phyloP scores from a whole-genome alignment of 169 alveolate species.

The Eimeria praecox region DNA sequence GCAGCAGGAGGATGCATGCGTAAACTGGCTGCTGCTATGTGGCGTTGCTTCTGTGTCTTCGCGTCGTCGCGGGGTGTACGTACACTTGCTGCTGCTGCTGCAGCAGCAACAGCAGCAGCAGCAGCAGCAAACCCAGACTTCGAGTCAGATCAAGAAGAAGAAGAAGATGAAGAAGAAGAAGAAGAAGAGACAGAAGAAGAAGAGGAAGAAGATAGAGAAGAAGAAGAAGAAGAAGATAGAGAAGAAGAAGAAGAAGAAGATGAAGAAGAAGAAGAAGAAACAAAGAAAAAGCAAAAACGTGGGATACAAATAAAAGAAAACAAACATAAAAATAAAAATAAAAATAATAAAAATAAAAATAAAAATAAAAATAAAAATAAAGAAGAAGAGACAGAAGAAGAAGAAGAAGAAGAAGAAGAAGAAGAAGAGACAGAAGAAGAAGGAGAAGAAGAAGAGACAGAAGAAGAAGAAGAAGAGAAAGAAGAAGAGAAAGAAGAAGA shows the following conservation, averaged over 20 bases:
- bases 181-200: too few species aligned
- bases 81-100: constrained; percentile 13
- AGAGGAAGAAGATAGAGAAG: neutral
- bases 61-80: neutral
- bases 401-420: neutral
- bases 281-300: neutral
- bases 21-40: neutral
- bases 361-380: neutral
- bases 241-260: neutral
- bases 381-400: constrained; percentile 7
- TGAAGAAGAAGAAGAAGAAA: neutral
- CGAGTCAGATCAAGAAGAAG: neutral
- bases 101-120: neutral
- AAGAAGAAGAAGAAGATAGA: neutral
- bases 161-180: neutral
- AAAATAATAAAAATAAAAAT: neutral
- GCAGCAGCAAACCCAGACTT: neutral
- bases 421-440: neutral
- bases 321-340: neutral
- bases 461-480: neutral
- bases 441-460: neutral
- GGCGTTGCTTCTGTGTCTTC: neutral
- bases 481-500: neutral
- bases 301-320: neutral
- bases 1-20: constrained; percentile 17